Evolutionary conservation across 2,329 filamentous ascomycete species (phyloP).

Genomic region (Canariomyces notabilis): DNA sequence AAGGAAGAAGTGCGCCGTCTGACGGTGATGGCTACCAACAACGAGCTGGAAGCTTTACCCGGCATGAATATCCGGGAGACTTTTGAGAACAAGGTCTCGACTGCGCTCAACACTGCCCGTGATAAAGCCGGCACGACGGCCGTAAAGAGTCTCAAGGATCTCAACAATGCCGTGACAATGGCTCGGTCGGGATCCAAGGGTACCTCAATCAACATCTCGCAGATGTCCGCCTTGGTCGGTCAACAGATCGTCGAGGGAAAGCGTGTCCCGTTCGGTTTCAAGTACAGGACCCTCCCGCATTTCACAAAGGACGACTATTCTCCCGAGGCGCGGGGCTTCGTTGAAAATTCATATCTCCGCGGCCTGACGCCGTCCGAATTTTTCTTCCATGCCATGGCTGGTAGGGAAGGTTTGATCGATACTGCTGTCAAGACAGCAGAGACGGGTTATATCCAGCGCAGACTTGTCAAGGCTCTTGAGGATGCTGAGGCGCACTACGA

Average conservation of each 20-base stretch:
- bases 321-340: slow-evolving; percentile 91
- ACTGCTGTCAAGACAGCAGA: slow-evolving; percentile 99
- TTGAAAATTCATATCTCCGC: slow-evolving; percentile 97
- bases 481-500: slow-evolving; percentile 98
- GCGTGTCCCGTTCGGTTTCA: slow-evolving; percentile 98
- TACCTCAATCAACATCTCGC: slow-evolving; percentile 98
- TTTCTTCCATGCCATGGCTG: slow-evolving; percentile 99
- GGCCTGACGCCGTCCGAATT: slow-evolving; percentile 94
- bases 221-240: slow-evolving; percentile 97
- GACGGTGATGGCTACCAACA: slow-evolving; percentile 73
- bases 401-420: slow-evolving; percentile 98
- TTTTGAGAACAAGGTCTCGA: slow-evolving; percentile 95
- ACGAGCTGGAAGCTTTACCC: slow-evolving; percentile 84
- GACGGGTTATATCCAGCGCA: slow-evolving; percentile 97
- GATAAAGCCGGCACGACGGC: slow-evolving; percentile 92
- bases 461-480: slow-evolving; percentile 95
- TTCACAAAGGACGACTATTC: slow-evolving; percentile 99
- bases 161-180: slow-evolving; percentile 97
- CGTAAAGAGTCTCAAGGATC: slow-evolving; percentile 85
- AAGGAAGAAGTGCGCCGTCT: slow-evolving; percentile 76
- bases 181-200: slow-evolving; percentile 95
- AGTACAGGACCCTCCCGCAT: slow-evolving; percentile 92
- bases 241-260: slow-evolving; percentile 98
- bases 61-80: slow-evolving; percentile 99
- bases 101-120: slow-evolving; percentile 70